Conservation (phyloP, 208 protist species). For the Wallacemonas sp. region DNA sequence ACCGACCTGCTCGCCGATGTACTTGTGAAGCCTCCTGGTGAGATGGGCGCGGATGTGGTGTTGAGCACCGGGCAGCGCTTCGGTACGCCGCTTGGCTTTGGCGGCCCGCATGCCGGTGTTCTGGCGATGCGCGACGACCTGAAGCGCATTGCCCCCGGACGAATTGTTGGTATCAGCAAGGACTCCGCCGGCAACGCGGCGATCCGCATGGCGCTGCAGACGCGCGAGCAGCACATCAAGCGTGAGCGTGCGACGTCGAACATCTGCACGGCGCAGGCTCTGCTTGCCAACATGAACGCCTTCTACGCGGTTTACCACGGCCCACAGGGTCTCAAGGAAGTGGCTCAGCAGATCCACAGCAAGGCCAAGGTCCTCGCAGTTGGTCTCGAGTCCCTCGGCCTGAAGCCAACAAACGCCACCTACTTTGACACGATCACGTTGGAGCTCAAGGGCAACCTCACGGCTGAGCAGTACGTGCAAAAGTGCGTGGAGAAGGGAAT, state of each 20-base stretch:
- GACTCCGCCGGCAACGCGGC: slow-evolving; percentile 91
- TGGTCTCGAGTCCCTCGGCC: slow-evolving; percentile 84
- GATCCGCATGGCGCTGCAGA: slow-evolving; percentile 97
- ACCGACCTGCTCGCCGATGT: slow-evolving; percentile 95
- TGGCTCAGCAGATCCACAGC: slow-evolving; percentile 90
- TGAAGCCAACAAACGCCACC: slow-evolving; percentile 43
- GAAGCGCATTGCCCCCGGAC: slow-evolving; percentile 93
- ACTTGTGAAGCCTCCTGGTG: slow-evolving; percentile 91
- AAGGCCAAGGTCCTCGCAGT: slow-evolving; percentile 78
- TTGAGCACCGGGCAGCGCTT: slow-evolving; percentile 96
- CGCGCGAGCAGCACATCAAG: slow-evolving; percentile 99
- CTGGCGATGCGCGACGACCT: slow-evolving; percentile 90
- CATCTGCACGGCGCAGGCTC: slow-evolving; percentile 98
- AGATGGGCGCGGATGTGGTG: slow-evolving; percentile 95
- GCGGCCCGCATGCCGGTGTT: slow-evolving; percentile 98
- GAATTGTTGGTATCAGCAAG: slow-evolving; percentile 96
- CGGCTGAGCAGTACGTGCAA: slow-evolving; percentile 55
- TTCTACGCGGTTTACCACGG: slow-evolving; percentile 99
- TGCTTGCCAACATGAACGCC: slow-evolving; percentile 96
- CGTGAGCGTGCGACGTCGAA: slow-evolving; percentile 95
- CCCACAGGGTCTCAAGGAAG: slow-evolving; percentile 92
- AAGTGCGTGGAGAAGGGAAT: slow-evolving; percentile 78
- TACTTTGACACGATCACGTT: slow-evolving; percentile 94
- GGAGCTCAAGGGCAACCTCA: slow-evolving; percentile 34
- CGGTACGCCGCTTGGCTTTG: slow-evolving; percentile 94